Evolutionary conservation across 1,284 basidiomycete species (phyloP).

Genomic region (Golubevia sp.): DNA sequence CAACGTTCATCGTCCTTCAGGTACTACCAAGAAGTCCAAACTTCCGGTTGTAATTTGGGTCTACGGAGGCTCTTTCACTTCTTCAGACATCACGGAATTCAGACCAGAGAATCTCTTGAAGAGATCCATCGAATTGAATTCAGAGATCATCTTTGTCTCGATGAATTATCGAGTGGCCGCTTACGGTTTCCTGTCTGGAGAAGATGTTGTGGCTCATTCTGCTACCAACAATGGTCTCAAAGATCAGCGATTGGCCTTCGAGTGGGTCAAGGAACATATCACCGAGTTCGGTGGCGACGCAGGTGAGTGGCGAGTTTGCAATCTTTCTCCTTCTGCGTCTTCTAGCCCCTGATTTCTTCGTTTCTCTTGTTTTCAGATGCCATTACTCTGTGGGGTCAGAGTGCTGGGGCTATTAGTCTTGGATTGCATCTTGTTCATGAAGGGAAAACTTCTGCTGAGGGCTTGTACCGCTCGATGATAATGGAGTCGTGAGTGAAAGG

Average conservation of each 20-base stretch:
- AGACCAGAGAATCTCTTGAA: not conserved
- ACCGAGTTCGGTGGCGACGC: not conserved
- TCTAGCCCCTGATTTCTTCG: no score
- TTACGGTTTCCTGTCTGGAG: slow-evolving; percentile 4
- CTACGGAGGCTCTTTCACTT: not conserved
- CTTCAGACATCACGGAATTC: not conserved
- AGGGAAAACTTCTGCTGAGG: not conserved
- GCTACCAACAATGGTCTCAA: not conserved
- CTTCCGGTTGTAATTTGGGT: slow-evolving; percentile 3
- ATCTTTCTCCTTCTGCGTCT: no score
- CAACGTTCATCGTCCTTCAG: not conserved
- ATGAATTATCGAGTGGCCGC: slow-evolving; percentile 3
- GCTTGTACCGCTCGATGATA: not conserved
- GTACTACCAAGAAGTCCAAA: not conserved
- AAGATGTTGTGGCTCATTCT: not conserved
- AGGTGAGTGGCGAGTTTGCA: slow-evolving; percentile 1
- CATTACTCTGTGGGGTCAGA: slow-evolving; percentile 58
- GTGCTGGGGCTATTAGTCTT: not conserved
- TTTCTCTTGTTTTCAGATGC: no score
- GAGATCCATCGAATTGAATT: slow-evolving; percentile 1
- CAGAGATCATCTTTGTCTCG: not conserved
- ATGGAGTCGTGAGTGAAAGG: not conserved
- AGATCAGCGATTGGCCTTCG: not conserved
- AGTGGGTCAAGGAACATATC: slow-evolving; percentile 2
- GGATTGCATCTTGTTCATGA: slow-evolving; percentile 1